phyloP scores from a whole-genome alignment of 1,284 basidiomycete genomes.

The Taiwanofungus camphoratus region DNA sequence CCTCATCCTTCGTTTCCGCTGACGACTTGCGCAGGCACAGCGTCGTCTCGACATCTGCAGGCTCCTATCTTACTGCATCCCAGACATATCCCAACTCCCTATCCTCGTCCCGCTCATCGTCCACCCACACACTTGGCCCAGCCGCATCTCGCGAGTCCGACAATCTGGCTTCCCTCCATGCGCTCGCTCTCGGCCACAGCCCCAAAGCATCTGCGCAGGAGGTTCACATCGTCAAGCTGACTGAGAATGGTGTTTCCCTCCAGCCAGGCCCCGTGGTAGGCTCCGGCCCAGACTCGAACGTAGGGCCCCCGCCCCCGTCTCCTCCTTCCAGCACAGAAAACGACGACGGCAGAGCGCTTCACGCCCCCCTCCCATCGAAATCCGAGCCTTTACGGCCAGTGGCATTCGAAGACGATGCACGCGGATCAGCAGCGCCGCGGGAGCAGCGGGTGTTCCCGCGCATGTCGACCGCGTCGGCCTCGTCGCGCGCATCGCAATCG shows the following conservation, averaged over 20 bases:
- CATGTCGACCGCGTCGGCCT: conserved; percentile 19
- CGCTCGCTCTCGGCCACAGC: conserved; percentile 22
- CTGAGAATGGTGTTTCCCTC: conserved; percentile 39
- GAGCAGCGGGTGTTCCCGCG: neutral
- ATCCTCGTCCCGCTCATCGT: conserved; percentile 30
- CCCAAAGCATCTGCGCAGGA: conserved; percentile 33
- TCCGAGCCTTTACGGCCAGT: conserved; percentile 19
- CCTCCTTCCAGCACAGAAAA: conserved; percentile 56
- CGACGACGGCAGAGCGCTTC: conserved; percentile 23
- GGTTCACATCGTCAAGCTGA: conserved; percentile 47
- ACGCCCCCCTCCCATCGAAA: conserved; percentile 12
- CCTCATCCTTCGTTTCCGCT: conserved; percentile 21
- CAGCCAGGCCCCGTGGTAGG: conserved; percentile 34
- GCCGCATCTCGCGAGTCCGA: conserved; percentile 14
- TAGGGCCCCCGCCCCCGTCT: conserved; percentile 61
- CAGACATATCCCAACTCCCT: conserved; percentile 11
- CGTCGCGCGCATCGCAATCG: conserved; percentile 33
- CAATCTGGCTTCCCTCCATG: conserved; percentile 30
- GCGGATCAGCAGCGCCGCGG: conserved; percentile 21
- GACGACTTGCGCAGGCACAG: conserved; percentile 21
- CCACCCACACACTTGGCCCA: conserved; percentile 27
- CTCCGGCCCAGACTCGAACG: conserved; percentile 27
- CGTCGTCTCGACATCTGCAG: conserved; percentile 19
- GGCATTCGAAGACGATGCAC: conserved; percentile 31
- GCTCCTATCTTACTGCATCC: conserved; percentile 22